phyloP scores from a whole-genome alignment of 192 early-diverging fungal genomes.

The Lobosporangium transversale region DNA sequence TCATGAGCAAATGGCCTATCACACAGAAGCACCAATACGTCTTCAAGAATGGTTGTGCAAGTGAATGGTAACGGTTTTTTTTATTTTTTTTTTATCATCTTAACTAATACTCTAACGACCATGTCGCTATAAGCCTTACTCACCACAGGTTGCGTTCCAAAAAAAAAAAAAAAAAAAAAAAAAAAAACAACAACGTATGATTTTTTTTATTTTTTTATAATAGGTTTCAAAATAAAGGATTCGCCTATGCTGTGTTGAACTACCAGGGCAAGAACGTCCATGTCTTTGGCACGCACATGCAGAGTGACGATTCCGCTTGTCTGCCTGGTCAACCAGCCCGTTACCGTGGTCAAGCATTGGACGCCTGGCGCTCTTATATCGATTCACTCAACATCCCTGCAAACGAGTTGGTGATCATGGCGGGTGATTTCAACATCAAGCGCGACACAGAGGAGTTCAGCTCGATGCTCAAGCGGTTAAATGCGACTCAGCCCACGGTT shows the following conservation, averaged over 20 bases:
- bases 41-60: constrained; percentile 36
- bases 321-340: constrained; percentile 16
- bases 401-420: constrained; percentile 41
- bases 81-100: too few relatives aligned
- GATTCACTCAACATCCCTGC: constrained; percentile 33
- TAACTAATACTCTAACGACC: too few relatives aligned
- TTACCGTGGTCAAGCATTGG: constrained; percentile 7
- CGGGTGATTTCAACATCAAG: constrained; percentile 41
- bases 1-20: constrained; percentile 52
- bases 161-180: too few relatives aligned
- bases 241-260: constrained; percentile 31
- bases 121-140: too few relatives aligned
- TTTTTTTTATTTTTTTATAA: neutral
- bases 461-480: constrained; percentile 5
- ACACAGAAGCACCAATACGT: constrained; percentile 34
- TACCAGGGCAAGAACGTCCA: constrained; percentile 40
- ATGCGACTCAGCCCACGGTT: constrained; percentile 3
- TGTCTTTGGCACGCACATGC: constrained; percentile 46
- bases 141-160: too few relatives aligned
- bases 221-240: constrained; percentile 47
- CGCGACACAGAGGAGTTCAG: constrained; percentile 25
- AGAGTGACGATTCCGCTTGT: constrained; percentile 37
- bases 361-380: constrained; percentile 26
- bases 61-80: too few relatives aligned
- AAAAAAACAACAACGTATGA: too few relatives aligned